A percentile compares a stretch with the other conserved stretches of the same genome.
Conservation (phyloP, 2,329 filamentous ascomycete species). For the Atkinsonella hypoxylon region DNA sequence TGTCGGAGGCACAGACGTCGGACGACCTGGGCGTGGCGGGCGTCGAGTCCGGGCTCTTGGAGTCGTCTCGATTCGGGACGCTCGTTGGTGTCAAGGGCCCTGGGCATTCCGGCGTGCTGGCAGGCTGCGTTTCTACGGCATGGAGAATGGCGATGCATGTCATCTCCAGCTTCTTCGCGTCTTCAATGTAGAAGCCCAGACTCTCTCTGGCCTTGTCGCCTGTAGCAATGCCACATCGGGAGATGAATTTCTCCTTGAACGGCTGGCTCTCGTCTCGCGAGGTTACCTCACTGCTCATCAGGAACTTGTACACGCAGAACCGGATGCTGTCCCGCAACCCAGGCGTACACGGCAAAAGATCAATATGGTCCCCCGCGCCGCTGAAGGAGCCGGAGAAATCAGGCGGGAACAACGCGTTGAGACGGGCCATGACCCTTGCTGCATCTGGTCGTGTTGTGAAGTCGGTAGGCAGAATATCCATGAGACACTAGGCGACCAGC, state of each 20-base stretch:
- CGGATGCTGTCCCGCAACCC: conserved; percentile 23
- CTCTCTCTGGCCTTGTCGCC: conserved; percentile 18
- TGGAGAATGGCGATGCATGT: conserved; percentile 16
- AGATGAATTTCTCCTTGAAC: conserved; percentile 20
- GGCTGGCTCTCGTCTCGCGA: conserved; percentile 11
- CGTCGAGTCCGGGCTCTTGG: conserved; percentile 5
- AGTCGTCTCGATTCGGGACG: conserved; percentile 6
- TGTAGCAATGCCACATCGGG: conserved; percentile 20
- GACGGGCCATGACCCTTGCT: conserved; percentile 19
- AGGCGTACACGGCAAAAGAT: conserved; percentile 18
- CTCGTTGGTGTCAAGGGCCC: conserved; percentile 6
- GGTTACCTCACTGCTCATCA: conserved; percentile 16
- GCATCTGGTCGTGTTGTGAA: conserved; percentile 6
- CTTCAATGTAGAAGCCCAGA: conserved; percentile 20
- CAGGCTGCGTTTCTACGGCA: conserved; percentile 7
- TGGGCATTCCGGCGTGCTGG: neutral
- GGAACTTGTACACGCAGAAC: conserved; percentile 22
- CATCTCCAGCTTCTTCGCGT: conserved; percentile 22
- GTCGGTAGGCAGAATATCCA: conserved; percentile 4
- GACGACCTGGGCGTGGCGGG: neutral
- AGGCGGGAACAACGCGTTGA: conserved; percentile 25
- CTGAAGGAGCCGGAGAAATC: conserved; percentile 10
- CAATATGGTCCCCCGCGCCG: conserved; percentile 11
- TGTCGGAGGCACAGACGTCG: neutral
- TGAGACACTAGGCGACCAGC: neutral